Evolutionary conservation across 2,329 filamentous ascomycete genomes (phyloP), one percentile per base, ranked within the genome.

Genomic region (Whalleya microplaca): DNA sequence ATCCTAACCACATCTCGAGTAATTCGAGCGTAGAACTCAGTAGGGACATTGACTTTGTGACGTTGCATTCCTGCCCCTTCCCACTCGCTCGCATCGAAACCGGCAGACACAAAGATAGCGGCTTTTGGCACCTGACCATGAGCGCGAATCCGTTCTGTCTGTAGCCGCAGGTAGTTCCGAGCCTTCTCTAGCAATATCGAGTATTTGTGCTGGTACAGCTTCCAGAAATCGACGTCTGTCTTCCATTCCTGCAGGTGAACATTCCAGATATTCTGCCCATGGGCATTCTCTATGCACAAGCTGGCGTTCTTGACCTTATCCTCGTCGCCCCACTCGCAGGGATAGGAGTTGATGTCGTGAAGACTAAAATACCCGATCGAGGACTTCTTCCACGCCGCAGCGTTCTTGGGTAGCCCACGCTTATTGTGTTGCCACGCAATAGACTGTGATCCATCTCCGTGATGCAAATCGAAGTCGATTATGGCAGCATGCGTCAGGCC

Each of bases 321-420:
- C 55, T 90, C 85, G 59, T 98, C 94, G n/a, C 94, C 95, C 71
- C 84, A 85, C 72, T 99, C 95, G 71, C 95, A 99, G 0, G 96
- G 95, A 69, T 96, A 99, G 0, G 94, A 98, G 74, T 99, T 98
- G 77, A 99, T 97, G 69, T 99, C 95, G 72, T 99, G 95, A 43
- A 99, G 73, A 72, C 93, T 97, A 73, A 96, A 98, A 71, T 99
- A 99, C 9, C 93, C 95, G 66, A 98, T 95, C 0, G 89, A 88
- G 0, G 89, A 87, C 77, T 91, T 95, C 76, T 94, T 94, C 81
- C 89, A 89, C 27, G 82, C 78, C 0, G 88, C 81, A 0, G 88
- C 85, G 68, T 91, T 94, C 72, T 90, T 92, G 6, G 85, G 73
- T 41, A 87, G 78, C 16, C 89, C 85, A 58, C 89, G 87, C 46